Base-by-base conservation (phyloP, 352 stramenopile genomes). In the Globisporangium alternatum region DNA sequence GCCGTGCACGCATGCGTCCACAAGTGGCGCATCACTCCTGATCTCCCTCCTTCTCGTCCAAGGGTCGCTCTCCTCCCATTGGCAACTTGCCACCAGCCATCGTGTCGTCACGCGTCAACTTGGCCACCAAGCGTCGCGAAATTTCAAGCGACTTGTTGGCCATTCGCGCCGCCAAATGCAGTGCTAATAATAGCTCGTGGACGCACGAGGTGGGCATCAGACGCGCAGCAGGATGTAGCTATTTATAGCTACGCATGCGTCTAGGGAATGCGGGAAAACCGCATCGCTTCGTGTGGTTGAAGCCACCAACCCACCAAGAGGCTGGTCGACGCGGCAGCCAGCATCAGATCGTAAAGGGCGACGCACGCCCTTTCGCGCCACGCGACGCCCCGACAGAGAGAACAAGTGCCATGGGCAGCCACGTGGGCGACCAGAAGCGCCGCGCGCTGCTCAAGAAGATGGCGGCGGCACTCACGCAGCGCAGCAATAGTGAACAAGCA, bases 381-480 rank as follows among this genome's bases (percentile, higher is more conserved):
- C 25, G 25, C 25, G 25, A 28, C 25, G 25, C 21, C 28, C 7
- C 33, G 15, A 45, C 22, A 41, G 41, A 33, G n/a, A 48, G 45
- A 39, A 65, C 4, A 21, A 62, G 28, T 52, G 13, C 13, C 19
- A 83, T 86, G 73, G 72, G 70, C n/a, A 64, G 76, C 35, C 65
- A 78, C 25, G 62, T 62, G 30, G 69, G 72, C 0, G 72, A 81
- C 45, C 66, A 80, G 48, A 76, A 71, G 54, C 72, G 62, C 22
- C 64, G 62, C 15, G 64, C 73, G 62, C 68, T 80, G 37, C 43
- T 81, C 59, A 70, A 74, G 37, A 76, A 67, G 19, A 81, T 82
- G 66, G 70, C 75, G 28, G 56, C 66, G 21, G 62, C 62, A 6
- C 33, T 57, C 62, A 45, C 15, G 28, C 30, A 53, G 28, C 52